A percentile compares a stretch with the other conserved stretches of the same genome.
Evolutionary conservation across 768 basidiomycete genomes (phyloP).

Genomic region (Pulveroboletus sp.): DNA sequence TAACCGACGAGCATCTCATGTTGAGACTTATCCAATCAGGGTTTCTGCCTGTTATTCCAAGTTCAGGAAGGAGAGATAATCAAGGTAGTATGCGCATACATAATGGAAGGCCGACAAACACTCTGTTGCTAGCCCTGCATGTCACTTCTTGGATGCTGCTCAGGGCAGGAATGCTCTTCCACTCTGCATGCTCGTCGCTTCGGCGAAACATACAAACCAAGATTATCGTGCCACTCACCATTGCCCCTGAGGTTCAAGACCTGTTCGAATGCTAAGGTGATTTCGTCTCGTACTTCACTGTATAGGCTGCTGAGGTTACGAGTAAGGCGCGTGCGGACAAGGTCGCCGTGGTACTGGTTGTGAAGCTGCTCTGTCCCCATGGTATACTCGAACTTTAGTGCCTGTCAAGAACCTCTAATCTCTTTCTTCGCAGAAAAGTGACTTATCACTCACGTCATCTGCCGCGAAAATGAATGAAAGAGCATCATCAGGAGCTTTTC

Average conservation of each 20-base stretch:
- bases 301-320: conserved; percentile 32
- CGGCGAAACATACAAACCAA: background rate
- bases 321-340: conserved; percentile 32
- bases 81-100: background rate
- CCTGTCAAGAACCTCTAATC: conserved; percentile 19
- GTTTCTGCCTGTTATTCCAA: conserved; percentile 25
- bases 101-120: conserved; percentile 44
- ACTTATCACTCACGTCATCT: conserved; percentile 25
- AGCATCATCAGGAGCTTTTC: conserved; percentile 37
- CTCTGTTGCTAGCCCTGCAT: conserved; percentile 33
- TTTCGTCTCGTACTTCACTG: conserved; percentile 25
- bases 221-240: conserved; percentile 5
- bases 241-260: conserved; percentile 25
- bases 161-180: conserved; percentile 32
- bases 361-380: conserved; percentile 31
- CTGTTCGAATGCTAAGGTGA: conserved; percentile 38
- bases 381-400: conserved; percentile 36
- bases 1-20: conserved; percentile 29
- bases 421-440: background rate
- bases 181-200: conserved; percentile 28
- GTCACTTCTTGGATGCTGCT: conserved; percentile 17
- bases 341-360: conserved; percentile 29
- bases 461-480: conserved; percentile 34
- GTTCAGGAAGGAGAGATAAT: background rate
- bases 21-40: conserved; percentile 31